phyloP scores from a whole-genome alignment of 169 alveolate species.

The Eimeria praecox region DNA sequence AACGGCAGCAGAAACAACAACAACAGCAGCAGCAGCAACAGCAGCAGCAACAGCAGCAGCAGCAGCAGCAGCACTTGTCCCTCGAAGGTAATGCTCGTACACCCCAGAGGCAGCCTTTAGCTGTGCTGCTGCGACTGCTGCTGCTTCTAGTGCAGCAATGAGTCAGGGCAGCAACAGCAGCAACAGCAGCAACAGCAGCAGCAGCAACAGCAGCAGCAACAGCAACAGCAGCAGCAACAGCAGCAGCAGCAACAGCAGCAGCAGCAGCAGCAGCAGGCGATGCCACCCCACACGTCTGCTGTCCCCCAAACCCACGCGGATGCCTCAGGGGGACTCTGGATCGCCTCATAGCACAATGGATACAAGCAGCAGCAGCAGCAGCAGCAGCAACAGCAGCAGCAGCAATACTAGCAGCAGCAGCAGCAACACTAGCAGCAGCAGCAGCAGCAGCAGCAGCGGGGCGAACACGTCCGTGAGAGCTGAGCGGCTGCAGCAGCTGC shows the following conservation, averaged over 20 bases:
- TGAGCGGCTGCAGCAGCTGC: conserved; percentile 20
- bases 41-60: conserved; percentile 36
- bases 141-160: conserved; percentile 29
- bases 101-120: conserved; percentile 3
- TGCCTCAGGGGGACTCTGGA: conserved; percentile 48
- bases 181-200: conserved; percentile 34
- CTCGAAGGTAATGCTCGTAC: conserved; percentile 8
- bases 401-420: conserved; percentile 1
- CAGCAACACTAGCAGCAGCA: conserved; percentile 29
- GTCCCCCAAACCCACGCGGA: conserved; percentile 42
- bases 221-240: conserved; percentile 29
- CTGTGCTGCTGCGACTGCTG: conserved; percentile 33
- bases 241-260: conserved; percentile 31
- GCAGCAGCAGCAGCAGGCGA: conserved; percentile 43
- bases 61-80: conserved; percentile 31
- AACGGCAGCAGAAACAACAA: neutral
- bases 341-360: neutral
- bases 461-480: conserved; percentile 6
- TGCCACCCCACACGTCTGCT: conserved; percentile 30
- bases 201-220: conserved; percentile 30
- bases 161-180: conserved; percentile 29
- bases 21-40: conserved; percentile 34
- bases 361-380: conserved; percentile 9
- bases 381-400: conserved; percentile 36
- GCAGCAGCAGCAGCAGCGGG: neutral